Conservation (phyloP, 768 basidiomycete genomes). For the Paxillus involutus region DNA sequence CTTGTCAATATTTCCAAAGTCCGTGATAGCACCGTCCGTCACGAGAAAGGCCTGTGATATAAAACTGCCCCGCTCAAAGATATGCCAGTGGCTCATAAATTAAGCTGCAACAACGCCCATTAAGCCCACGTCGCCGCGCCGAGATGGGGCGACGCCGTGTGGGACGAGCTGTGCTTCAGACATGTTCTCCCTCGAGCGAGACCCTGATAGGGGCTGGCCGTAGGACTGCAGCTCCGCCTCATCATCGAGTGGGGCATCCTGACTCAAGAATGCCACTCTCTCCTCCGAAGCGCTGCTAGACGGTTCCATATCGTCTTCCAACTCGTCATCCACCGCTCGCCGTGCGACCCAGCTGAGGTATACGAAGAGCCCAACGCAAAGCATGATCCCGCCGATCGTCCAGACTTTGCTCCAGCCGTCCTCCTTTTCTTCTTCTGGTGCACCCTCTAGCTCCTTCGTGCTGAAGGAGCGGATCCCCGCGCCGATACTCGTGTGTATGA, state of each 20-base stretch:
- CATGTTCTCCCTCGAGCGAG: slow-evolving; percentile 37
- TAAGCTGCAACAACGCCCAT: slow-evolving; percentile 9
- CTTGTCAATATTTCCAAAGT: slow-evolving; percentile 3
- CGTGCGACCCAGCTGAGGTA: slow-evolving; percentile 84
- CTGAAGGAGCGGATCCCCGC: slow-evolving; percentile 81
- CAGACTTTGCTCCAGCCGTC: slow-evolving; percentile 54
- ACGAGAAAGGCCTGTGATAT: background rate
- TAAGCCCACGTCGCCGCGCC: slow-evolving; percentile 9
- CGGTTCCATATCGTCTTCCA: slow-evolving; percentile 41
- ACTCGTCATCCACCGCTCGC: slow-evolving; percentile 57
- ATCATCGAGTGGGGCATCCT: slow-evolving; percentile 25
- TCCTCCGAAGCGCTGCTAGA: slow-evolving; percentile 42
- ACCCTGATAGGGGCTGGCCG: slow-evolving; percentile 16
- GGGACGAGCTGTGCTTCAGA: slow-evolving; percentile 44
- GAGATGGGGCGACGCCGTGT: slow-evolving; percentile 14
- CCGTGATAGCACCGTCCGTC: background rate
- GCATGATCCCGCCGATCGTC: slow-evolving; percentile 65
- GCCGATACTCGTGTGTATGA: slow-evolving; percentile 88
- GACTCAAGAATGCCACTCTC: slow-evolving; percentile 51
- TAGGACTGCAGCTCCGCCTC: slow-evolving; percentile 18
- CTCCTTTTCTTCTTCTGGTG: slow-evolving; percentile 33
- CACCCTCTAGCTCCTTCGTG: slow-evolving; percentile 52
- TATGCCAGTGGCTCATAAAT: background rate
- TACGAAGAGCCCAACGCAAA: slow-evolving; percentile 73
- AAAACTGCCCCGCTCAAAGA: background rate